Conservation (phyloP, 805 yeast genomes). For the Candida sphagnicola region DNA sequence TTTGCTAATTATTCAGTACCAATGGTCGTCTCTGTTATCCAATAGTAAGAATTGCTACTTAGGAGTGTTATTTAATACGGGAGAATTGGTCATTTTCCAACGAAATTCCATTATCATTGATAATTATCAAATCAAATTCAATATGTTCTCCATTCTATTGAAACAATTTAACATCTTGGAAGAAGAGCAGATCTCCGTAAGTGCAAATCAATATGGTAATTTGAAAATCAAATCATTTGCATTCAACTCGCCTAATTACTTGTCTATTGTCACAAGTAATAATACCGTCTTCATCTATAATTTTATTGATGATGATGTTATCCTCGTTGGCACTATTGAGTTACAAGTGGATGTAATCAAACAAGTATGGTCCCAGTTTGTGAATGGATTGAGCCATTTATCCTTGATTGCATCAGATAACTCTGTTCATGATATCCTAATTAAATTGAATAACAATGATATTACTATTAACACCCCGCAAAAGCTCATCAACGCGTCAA, state of each 20-base stretch:
- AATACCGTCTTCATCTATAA: constrained; percentile 5
- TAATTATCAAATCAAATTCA: constrained; percentile 20
- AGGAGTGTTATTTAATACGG: constrained; percentile 34
- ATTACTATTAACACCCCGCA: neutral
- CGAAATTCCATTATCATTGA: constrained; percentile 20
- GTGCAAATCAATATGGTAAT: constrained; percentile 15
- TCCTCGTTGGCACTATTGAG: neutral
- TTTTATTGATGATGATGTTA: constrained; percentile 1
- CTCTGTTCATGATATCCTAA: constrained; percentile 1
- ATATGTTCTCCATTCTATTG: constrained; percentile 23
- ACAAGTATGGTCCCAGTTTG: constrained; percentile 10
- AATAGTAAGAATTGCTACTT: constrained; percentile 24
- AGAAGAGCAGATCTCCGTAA: constrained; percentile 15
- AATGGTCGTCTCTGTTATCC: constrained; percentile 26
- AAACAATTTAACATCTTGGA: constrained; percentile 16
- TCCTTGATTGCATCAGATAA: constrained; percentile 7
- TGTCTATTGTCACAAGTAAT: constrained; percentile 7
- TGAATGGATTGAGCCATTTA: constrained; percentile 1
- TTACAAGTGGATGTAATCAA: constrained; percentile 6
- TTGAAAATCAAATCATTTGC: constrained; percentile 26
- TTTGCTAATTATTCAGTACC: constrained; percentile 28
- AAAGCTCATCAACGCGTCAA: neutral
- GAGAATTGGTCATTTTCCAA: constrained; percentile 31
- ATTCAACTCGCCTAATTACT: constrained; percentile 10
- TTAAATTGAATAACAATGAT: neutral